phyloP scores from a whole-genome alignment of 164 flowering plant genomes.

The Litsea cubeba region DNA sequence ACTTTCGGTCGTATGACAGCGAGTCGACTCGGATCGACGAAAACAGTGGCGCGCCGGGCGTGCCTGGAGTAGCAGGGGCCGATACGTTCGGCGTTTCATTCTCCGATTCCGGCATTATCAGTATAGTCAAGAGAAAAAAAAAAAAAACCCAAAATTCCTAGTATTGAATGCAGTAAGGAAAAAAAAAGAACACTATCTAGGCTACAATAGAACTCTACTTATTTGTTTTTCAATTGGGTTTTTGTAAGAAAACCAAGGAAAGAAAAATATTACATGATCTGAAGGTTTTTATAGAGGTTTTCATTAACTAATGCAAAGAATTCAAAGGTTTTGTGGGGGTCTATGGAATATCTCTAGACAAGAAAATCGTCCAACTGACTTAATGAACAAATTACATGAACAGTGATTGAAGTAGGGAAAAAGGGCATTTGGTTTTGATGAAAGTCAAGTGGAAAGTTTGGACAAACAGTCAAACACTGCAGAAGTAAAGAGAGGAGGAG shows the following conservation, averaged over 20 bases:
- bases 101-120: conserved; percentile 39
- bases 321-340: not conserved
- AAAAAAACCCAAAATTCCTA: not conserved
- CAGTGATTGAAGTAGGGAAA: not conserved
- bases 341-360: not conserved
- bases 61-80: conserved; percentile 77
- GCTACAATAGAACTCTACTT: conserved; percentile 6
- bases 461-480: not conserved
- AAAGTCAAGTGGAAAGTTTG: not conserved
- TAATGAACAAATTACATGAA: not conserved
- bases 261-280: conserved; percentile 34
- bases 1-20: conserved; percentile 68
- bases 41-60: conserved; percentile 70
- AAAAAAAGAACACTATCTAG: not conserved
- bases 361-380: not conserved
- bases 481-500: not conserved
- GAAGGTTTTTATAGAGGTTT: conserved; percentile 28
- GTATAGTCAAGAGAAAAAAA: not conserved
- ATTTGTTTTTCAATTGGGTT: conserved; percentile 19
- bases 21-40: conserved; percentile 62
- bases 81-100: conserved; percentile 36
- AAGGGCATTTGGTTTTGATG: not conserved
- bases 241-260: not conserved
- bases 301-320: not conserved
- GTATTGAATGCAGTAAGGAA: not conserved